These are phyloP conservation scores for Apiospora pterosperma DNA, from an alignment of 2,329 filamentous ascomycete species.

Conservation along the genomic window DNA sequence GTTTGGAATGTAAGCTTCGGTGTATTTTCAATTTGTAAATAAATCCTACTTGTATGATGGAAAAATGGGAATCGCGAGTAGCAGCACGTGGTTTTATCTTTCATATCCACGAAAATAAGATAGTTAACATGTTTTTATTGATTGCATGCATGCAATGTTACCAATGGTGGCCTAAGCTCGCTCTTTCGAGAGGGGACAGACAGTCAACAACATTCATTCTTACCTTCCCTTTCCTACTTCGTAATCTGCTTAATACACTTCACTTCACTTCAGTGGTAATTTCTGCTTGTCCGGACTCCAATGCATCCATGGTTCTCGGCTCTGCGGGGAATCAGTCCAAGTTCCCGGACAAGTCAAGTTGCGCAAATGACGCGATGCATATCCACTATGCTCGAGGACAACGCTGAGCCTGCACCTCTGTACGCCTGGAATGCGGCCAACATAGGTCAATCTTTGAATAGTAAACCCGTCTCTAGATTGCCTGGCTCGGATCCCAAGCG, in stretches of 20 bases:
- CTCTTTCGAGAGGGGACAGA: not conserved
- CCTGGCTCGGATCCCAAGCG: conserved; percentile 5
- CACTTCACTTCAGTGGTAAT: not conserved
- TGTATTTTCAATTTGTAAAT: not conserved
- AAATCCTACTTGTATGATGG: not conserved
- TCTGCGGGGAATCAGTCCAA: not conserved
- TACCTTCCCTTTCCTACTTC: not conserved
- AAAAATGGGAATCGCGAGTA: not conserved
- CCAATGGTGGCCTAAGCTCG: not conserved
- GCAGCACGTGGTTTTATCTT: not conserved
- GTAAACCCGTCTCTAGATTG: no score
- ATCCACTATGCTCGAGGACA: conserved; percentile 14
- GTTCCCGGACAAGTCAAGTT: not conserved
- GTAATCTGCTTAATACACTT: not conserved
- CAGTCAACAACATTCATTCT: not conserved
- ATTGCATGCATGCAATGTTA: not conserved
- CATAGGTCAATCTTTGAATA: conserved; percentile 8
- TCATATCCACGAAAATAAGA: not conserved
- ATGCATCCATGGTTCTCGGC: not conserved
- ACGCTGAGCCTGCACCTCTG: conserved; percentile 16
- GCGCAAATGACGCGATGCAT: not conserved
- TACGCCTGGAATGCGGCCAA: conserved; percentile 27
- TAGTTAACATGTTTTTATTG: not conserved
- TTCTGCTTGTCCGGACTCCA: not conserved
- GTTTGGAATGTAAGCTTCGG: not conserved